Percentiles rank a stretch among this genome's conserved stretches.
Evolutionary conservation across 371 early-diverging fungal genomes (phyloP).

Genomic region (Racocetra persica): DNA sequence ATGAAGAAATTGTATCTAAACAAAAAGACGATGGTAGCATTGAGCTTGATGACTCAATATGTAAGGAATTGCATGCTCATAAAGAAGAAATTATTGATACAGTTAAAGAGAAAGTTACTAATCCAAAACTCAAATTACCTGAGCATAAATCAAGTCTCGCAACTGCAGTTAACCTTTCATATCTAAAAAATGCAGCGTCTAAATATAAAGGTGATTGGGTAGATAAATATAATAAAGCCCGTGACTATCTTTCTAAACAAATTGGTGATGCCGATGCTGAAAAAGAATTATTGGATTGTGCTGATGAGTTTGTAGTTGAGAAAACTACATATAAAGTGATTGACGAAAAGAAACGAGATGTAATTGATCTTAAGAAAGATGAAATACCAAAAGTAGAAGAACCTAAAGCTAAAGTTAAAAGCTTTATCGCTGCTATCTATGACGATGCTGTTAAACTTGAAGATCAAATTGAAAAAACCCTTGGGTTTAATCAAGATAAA

Average conservation of each 20-base stretch:
- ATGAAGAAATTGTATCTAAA: too few species aligned
- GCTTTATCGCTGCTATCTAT: background rate
- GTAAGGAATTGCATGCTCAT: background rate
- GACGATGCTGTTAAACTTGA: background rate
- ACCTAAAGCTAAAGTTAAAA: background rate
- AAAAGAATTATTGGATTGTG: background rate
- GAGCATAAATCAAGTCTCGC: too few species aligned
- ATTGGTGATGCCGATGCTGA: constrained; percentile 1
- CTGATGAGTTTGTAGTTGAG: background rate
- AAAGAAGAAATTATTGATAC: background rate
- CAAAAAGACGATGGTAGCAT: constrained; percentile 14
- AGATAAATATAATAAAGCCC: constrained; percentile 14
- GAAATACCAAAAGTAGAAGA: background rate
- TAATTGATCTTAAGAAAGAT: too few species aligned
- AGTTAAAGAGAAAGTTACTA: background rate
- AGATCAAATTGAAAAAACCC: background rate
- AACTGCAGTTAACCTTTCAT: too few species aligned
- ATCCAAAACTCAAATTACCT: background rate
- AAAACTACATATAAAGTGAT: too few species aligned
- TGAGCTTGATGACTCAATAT: background rate
- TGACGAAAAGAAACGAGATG: background rate
- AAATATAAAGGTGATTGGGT: constrained; percentile 7
- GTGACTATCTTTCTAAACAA: constrained; percentile 8
- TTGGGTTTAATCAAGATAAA: background rate
- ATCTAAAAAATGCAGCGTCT: background rate